These are phyloP conservation scores for Pseudocercospora musae DNA, from an alignment of 2,329 filamentous ascomycete species.

Conservation along the genomic window DNA sequence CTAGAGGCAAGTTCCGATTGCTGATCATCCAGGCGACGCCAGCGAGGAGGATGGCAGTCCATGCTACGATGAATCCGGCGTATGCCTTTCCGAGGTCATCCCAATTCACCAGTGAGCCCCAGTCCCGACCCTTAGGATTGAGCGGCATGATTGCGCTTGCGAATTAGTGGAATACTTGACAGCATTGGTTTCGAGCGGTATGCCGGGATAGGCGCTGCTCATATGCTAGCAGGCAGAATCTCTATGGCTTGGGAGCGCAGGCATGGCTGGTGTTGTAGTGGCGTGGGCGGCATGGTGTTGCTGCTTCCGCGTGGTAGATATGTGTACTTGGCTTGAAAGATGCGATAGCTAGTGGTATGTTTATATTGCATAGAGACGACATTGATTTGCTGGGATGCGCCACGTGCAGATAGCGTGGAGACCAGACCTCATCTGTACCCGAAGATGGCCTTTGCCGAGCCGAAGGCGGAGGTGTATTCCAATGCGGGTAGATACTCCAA, in stretches of 20 bases:
- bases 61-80: slow-evolving; percentile 23
- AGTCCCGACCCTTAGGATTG: slow-evolving; percentile 26
- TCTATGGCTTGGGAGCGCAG: not conserved
- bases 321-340: not conserved
- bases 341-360: not conserved
- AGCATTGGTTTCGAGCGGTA: not conserved
- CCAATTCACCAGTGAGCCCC: slow-evolving; percentile 27
- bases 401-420: slow-evolving; percentile 11
- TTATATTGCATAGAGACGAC: not conserved
- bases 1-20: slow-evolving; percentile 23
- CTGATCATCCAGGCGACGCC: slow-evolving; percentile 23
- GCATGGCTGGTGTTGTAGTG: not conserved
- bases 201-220: not conserved
- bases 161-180: not conserved
- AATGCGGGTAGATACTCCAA: too few relatives aligned
- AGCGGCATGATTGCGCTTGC: slow-evolving; percentile 37
- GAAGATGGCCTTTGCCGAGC: too few relatives aligned
- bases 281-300: not conserved
- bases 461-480: too few relatives aligned
- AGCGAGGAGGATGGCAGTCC: slow-evolving; percentile 22
- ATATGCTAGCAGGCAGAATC: not conserved
- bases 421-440: too few relatives aligned
- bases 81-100: slow-evolving; percentile 26
- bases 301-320: not conserved
- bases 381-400: slow-evolving; percentile 8